Percentiles rank a stretch among this genome's conserved stretches.
phyloP scores from a whole-genome alignment of 2,329 filamentous ascomycete species.

The Alternaria gaisen region DNA sequence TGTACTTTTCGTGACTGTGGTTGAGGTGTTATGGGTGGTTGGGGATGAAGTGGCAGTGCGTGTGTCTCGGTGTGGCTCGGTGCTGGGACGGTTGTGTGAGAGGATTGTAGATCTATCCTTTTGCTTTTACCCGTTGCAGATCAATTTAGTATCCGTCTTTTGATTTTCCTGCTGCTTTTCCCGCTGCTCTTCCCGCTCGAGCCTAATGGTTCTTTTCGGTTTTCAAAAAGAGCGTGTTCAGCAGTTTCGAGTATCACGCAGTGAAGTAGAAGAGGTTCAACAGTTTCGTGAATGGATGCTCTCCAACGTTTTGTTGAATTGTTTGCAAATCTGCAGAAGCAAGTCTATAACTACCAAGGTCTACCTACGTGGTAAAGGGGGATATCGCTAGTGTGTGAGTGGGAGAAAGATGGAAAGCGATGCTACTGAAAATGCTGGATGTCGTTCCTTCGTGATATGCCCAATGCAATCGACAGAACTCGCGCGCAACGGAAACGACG shows the following conservation, averaged over 20 bases:
- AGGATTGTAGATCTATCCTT: background rate
- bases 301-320: background rate
- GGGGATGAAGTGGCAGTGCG: background rate
- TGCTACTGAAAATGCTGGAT: constrained; percentile 26
- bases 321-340: constrained; percentile 1
- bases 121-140: background rate
- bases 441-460: constrained; percentile 31
- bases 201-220: background rate
- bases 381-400: constrained; percentile 1
- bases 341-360: constrained; percentile 5
- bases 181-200: background rate
- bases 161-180: background rate
- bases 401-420: constrained; percentile 7
- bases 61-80: background rate
- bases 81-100: background rate
- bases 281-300: background rate
- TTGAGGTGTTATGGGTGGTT: background rate
- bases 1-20: background rate
- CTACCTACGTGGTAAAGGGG: constrained; percentile 5
- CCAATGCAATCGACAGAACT: background rate
- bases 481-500: background rate
- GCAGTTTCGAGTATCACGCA: background rate
- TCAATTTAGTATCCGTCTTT: background rate
- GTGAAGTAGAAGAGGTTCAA: background rate
- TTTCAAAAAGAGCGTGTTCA: background rate